These are phyloP conservation scores for Fusarium pilosicola DNA, from an alignment of 2,329 filamentous ascomycete species.

Conservation along the genomic window DNA sequence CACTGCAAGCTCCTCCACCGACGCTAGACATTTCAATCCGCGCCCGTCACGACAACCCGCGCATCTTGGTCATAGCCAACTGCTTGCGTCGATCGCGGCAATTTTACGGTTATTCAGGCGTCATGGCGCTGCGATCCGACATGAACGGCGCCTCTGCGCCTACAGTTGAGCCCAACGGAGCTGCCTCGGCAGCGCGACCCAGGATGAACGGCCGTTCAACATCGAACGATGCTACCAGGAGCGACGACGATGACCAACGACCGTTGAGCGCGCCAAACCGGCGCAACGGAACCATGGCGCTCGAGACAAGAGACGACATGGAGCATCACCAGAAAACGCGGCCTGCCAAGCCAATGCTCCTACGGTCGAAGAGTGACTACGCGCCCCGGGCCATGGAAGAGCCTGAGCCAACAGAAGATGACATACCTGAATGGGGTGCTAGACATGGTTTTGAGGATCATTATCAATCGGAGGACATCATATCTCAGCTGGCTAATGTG, in stretches of 20 bases:
- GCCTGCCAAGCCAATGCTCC: slow-evolving; percentile 60
- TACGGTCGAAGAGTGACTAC: slow-evolving; percentile 68
- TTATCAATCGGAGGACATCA: slow-evolving; percentile 89
- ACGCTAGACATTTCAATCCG: slow-evolving; percentile 37
- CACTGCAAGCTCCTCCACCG: slow-evolving; percentile 40
- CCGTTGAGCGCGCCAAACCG: slow-evolving; percentile 59
- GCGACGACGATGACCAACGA: slow-evolving; percentile 50
- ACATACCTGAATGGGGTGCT: slow-evolving; percentile 64
- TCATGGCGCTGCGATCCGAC: slow-evolving; percentile 50
- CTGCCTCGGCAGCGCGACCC: slow-evolving; percentile 42
- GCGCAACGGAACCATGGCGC: slow-evolving; percentile 48
- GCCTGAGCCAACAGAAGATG: slow-evolving; percentile 56
- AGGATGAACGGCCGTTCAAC: slow-evolving; percentile 45
- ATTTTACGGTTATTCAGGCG: slow-evolving; percentile 37
- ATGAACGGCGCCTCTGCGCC: slow-evolving; percentile 46
- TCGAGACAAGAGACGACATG: slow-evolving; percentile 46
- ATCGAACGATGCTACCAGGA: slow-evolving; percentile 41
- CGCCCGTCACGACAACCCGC: slow-evolving; percentile 38
- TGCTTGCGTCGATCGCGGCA: slow-evolving; percentile 25
- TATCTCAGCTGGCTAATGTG: slow-evolving; percentile 83
- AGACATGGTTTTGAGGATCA: slow-evolving; percentile 94
- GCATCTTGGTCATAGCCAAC: slow-evolving; percentile 32
- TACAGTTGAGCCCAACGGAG: slow-evolving; percentile 35
- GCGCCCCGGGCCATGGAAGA: slow-evolving; percentile 55
- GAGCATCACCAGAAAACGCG: slow-evolving; percentile 51